Evolutionary conservation across 2,329 filamentous ascomycete species (phyloP).

Genomic region (Aspergillus pseudoviridinutans): DNA sequence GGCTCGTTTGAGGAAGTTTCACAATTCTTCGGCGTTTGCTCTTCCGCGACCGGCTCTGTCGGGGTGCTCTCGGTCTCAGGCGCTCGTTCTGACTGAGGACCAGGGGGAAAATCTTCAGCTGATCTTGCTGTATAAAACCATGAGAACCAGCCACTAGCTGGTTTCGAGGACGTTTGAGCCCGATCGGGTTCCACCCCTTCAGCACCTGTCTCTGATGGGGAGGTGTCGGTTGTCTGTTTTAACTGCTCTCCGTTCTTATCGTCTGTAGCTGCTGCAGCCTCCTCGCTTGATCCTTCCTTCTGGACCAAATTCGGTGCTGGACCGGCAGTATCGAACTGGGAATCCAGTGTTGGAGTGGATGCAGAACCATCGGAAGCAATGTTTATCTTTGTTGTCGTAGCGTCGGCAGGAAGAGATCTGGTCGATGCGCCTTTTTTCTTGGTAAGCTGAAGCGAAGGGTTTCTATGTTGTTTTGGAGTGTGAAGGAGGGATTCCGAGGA

Average conservation of each 20-base stretch:
- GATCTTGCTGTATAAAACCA: conserved; percentile 33
- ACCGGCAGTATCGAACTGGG: conserved; percentile 11
- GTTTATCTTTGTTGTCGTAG: conserved; percentile 44
- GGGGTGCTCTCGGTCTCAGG: not conserved
- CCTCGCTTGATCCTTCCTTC: conserved; percentile 18
- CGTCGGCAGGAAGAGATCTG: conserved; percentile 43
- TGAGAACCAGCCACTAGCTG: conserved; percentile 33
- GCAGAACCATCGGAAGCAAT: conserved; percentile 40
- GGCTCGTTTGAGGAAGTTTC: conserved; percentile 3
- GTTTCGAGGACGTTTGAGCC: conserved; percentile 11
- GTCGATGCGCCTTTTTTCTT: conserved; percentile 38
- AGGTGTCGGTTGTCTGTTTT: conserved; percentile 9
- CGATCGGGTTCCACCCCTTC: conserved; percentile 5
- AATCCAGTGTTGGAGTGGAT: conserved; percentile 25
- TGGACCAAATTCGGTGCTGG: conserved; percentile 9
- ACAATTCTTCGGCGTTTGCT: conserved; percentile 12
- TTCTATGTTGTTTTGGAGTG: conserved; percentile 22
- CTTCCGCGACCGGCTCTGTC: conserved; percentile 6
- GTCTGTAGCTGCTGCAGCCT: conserved; percentile 10
- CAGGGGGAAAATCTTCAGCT: conserved; percentile 7
- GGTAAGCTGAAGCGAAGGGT: conserved; percentile 42
- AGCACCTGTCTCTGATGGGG: conserved; percentile 9
- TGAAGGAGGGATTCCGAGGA: conserved; percentile 29
- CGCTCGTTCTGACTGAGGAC: conserved; percentile 9
- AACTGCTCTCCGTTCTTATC: conserved; percentile 16